Evolutionary conservation across 169 alveolate species (phyloP).

Genomic region (Eimeria praecox): DNA sequence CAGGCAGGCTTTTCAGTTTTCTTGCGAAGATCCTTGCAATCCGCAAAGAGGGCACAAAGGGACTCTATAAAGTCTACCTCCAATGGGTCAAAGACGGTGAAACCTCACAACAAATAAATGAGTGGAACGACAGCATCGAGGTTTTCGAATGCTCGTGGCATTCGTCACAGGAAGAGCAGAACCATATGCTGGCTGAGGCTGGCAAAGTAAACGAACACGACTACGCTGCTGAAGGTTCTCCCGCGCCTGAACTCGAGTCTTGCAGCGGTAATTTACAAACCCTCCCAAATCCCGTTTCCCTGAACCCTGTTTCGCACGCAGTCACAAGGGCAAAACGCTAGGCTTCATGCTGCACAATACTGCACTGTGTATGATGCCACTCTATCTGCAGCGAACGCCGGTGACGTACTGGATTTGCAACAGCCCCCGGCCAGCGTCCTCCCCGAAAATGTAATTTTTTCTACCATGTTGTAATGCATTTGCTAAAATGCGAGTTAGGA

Average conservation of each 20-base stretch:
- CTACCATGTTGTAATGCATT: conserved; percentile 11
- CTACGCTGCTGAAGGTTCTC: background rate
- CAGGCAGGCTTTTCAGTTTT: background rate
- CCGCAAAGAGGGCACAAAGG: conserved; percentile 1
- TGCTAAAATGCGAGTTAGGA: background rate
- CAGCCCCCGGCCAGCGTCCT: conserved; percentile 2
- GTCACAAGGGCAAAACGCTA: background rate
- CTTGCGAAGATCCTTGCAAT: conserved; percentile 12
- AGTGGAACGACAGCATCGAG: conserved; percentile 38
- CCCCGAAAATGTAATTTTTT: background rate
- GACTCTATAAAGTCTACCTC: conserved; percentile 14
- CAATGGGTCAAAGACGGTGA: conserved; percentile 41
- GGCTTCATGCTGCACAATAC: background rate
- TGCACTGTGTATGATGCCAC: background rate
- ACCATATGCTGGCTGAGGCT: conserved; percentile 46
- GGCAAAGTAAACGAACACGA: background rate
- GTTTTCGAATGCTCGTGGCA: conserved; percentile 55
- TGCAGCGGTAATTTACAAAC: conserved; percentile 2
- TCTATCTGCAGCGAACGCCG: conserved; percentile 20
- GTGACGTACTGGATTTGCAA: background rate
- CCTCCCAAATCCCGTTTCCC: background rate
- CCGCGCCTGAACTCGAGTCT: background rate
- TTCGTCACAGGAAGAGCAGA: conserved; percentile 49
- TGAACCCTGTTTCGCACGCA: background rate
- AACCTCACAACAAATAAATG: background rate